Evolutionary conservation across 805 yeast species (phyloP), one percentile per base, ranked within the genome.

Genomic region (Spathaspora girioi): DNA sequence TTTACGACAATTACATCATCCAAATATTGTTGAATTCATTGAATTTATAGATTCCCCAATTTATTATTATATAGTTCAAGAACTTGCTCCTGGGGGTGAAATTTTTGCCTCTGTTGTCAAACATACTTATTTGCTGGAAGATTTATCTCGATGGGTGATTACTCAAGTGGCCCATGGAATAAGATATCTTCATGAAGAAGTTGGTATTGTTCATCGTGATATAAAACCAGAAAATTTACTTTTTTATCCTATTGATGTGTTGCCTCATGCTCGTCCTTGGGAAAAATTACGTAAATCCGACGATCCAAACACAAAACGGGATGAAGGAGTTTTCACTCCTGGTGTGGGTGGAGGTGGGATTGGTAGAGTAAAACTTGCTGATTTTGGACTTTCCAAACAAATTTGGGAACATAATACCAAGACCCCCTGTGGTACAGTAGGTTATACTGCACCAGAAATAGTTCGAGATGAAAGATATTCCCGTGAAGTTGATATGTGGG

Each of bases 341-440:
- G 88, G 88, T 11, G 71, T 88, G 18, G 99, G 99, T 32, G 96
- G 96, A 45, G 99, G 97, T 50, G 89, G 92, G 12, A 87, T 94
- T 58, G 99, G 98, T 8, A 60, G 73, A 14, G 91, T 94, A 32
- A 93, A 93, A 67, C 74, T 94, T 48, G 98, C 98, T 1, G 99
- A 94, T 68, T 94, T 94, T 70, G 99, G 99, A 0, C 73, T 94
- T 17, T 89, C 97, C 3, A 94, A 94, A 68, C 89, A 91, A 63
- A 83, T 93, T 31, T 87, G 91, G 84, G 89, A 87, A 61, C 80
- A 85, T 46, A 88, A 88, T 60, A 89, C 97, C 19, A 89, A 90
- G 78, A 94, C 99, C 0, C 99, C 99, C 0, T 94, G 99, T 71
- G 99, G 99, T 48, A 94, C 99, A 0, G 97, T 94, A 15, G 98